Base-by-base conservation (phyloP, 2,329 filamentous ascomycete genomes). In the Aureobasidium sp. region DNA sequence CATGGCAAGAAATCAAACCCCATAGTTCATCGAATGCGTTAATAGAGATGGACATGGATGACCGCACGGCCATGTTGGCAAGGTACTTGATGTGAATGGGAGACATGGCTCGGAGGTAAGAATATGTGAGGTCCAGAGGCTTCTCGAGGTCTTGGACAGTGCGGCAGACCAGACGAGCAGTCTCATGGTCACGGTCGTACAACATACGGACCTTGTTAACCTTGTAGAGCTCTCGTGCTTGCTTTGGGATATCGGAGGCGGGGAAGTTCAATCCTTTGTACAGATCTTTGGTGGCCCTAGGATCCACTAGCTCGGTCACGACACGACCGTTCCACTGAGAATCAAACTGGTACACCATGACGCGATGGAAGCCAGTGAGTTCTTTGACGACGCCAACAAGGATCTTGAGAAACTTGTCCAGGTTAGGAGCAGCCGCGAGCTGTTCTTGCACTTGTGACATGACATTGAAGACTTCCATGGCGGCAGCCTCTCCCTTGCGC, bases 331-430 rank as follows among this genome's bases (percentile, higher is more conserved):
- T 96, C 79, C 88, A 94, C 0, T 81, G 75, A 5, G 85, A 79
- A 72, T 96, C 92, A 66, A 96, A 96, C 72, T 96, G 90, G 69
- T 96, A 96, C 1, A 96, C 83, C 89, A 96, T 92, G 52, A 96
- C 90, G 13, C 92, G 88, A 70, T 96, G 92, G 66, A 96, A 96
- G 0, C 92, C 91, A 0, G 91, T 95, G 53, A 96, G 72, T 70
- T 96, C 92, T 70, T 95, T 96, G 37, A 96, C 84, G 8, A 96
- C 88, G 0, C 91, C 91, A 0, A 93, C 88, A 3, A 94, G 75
- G 6, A 92, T 86, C 68, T 94, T 93, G 41, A 96, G 77, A 63
- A 96, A 90, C 0, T 74, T 79, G 0, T 91, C 86, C 0, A 96
- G 77, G 64, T 82, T 87, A 0, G 85, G 79, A 1, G 91, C 89